Base-by-base conservation (phyloP, 202 grass and related monocot genomes). In the Bolboschoenoplectus hybrid region DNA sequence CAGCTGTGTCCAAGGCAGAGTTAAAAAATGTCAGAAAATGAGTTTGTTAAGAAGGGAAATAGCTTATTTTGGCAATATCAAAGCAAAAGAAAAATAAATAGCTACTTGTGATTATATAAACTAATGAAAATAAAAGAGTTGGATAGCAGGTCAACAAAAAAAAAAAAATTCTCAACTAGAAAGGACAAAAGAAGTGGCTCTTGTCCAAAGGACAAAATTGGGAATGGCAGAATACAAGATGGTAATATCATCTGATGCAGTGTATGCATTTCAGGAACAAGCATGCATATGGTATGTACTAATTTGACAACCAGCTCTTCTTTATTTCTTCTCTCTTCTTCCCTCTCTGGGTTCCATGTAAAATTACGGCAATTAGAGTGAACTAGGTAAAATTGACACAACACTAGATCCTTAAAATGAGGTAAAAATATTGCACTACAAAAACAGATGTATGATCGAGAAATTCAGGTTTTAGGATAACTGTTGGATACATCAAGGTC, bases 1-100 rank as follows among this genome's bases (percentile, higher is more conserved):
- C 43, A 80, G 53, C 96, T 98, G 90, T 41, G 87, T 86, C 63
- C 88, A 13, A 13, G n/a, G 41, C 7, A 84, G 36, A 47, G 39
- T 50, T 17, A 11, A 49, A 67, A 57, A 63, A 68, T 44, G 64
- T 84, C 82, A 80, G 85, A 77, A 51, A 36, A 60, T 26, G 19
- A 84, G 67, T 52, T 43, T 80, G 12, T 50, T 3, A 46, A 63
- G 44, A 40, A 44, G 47, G 67, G 10, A 75, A 75, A 56, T 63
- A 86, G 9, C 40, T 71, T 35, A 73, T 3, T 56, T 55, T 80
- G 32, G 12, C 72, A 61, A 17, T 56, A 13, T 6, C 2, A 39
- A 40, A 13, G 68, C 65, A 83, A 46, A 36, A 8, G 79, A 46
- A 64, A 65, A 80, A 20, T 45, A 26, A 32, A 82, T 49, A 82